Conservation (phyloP, 2,329 filamentous ascomycete genomes). For the Xylaria sp. region DNA sequence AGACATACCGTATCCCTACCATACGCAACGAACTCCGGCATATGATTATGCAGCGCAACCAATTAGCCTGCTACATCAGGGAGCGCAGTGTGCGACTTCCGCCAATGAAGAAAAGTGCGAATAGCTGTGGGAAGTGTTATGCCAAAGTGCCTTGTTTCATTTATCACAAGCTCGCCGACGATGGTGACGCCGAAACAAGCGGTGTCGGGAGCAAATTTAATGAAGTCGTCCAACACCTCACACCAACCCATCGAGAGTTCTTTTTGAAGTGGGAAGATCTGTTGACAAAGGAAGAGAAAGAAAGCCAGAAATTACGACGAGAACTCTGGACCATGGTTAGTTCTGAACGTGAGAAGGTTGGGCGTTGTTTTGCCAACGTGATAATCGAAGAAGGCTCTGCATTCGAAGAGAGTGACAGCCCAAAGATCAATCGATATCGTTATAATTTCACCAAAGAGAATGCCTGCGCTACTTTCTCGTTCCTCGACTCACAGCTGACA, state of each 20-base stretch:
- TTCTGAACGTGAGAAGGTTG: slow-evolving; percentile 82
- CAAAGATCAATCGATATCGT: slow-evolving; percentile 88
- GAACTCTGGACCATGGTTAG: slow-evolving; percentile 98
- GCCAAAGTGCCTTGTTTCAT: slow-evolving; percentile 90
- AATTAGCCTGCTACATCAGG: slow-evolving; percentile 82
- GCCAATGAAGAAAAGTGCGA: slow-evolving; percentile 81
- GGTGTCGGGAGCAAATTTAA: slow-evolving; percentile 83
- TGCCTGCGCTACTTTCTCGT: slow-evolving; percentile 70
- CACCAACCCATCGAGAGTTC: slow-evolving; percentile 75
- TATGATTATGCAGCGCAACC: slow-evolving; percentile 96
- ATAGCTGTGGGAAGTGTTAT: slow-evolving; percentile 86
- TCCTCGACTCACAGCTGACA: slow-evolving; percentile 85
- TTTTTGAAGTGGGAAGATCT: slow-evolving; percentile 95
- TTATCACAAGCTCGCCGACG: slow-evolving; percentile 89
- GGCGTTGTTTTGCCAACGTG: slow-evolving; percentile 88
- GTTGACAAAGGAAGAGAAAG: slow-evolving; percentile 91
- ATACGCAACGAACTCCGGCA: slow-evolving; percentile 88
- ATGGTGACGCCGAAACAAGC: slow-evolving; percentile 80
- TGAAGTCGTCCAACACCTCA: slow-evolving; percentile 79
- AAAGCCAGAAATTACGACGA: slow-evolving; percentile 82
- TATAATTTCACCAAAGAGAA: slow-evolving; percentile 83
- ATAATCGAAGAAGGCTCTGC: slow-evolving; percentile 80
- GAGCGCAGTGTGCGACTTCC: slow-evolving; percentile 81
- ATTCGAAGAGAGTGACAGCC: slow-evolving; percentile 69
- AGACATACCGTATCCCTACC: slow-evolving; percentile 82